Conservation (phyloP, 2,329 filamentous ascomycete species). For the Xylaria sp. region DNA sequence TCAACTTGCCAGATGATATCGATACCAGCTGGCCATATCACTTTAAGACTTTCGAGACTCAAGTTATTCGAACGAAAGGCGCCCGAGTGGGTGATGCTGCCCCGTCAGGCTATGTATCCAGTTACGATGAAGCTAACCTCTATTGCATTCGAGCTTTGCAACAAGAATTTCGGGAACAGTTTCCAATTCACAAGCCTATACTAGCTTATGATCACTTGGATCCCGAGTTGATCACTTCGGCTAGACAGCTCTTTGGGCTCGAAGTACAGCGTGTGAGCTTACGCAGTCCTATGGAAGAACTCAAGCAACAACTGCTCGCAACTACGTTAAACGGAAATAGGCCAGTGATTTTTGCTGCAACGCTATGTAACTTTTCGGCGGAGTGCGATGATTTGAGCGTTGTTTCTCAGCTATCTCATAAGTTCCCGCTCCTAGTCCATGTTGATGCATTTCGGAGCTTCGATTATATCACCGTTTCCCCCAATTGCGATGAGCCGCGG, state of each 20-base stretch:
- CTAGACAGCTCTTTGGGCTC: constrained; percentile 17
- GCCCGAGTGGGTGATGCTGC: constrained; percentile 15
- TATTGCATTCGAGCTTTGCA: constrained; percentile 28
- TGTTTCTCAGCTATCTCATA: constrained; percentile 2
- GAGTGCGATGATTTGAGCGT: constrained; percentile 11
- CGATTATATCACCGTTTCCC: constrained; percentile 21
- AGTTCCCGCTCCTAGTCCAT: constrained; percentile 14
- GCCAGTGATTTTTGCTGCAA: constrained; percentile 23
- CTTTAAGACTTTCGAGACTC: constrained; percentile 21
- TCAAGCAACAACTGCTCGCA: neutral
- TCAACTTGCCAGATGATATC: constrained; percentile 24
- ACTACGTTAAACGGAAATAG: neutral
- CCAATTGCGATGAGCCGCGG: neutral
- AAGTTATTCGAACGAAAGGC: constrained; percentile 13
- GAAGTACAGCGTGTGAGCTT: constrained; percentile 8
- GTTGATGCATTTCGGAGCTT: constrained; percentile 22
- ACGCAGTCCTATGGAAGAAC: neutral
- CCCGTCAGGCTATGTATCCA: constrained; percentile 18
- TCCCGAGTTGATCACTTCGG: neutral
- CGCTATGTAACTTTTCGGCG: constrained; percentile 10
- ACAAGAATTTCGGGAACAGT: constrained; percentile 18
- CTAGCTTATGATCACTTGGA: constrained; percentile 20
- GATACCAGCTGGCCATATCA: constrained; percentile 24
- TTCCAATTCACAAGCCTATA: constrained; percentile 5
- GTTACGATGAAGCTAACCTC: constrained; percentile 18